Evolutionary conservation across 352 stramenopile genomes (phyloP).

Genomic region (Phytopythium cucurbitacearum): DNA sequence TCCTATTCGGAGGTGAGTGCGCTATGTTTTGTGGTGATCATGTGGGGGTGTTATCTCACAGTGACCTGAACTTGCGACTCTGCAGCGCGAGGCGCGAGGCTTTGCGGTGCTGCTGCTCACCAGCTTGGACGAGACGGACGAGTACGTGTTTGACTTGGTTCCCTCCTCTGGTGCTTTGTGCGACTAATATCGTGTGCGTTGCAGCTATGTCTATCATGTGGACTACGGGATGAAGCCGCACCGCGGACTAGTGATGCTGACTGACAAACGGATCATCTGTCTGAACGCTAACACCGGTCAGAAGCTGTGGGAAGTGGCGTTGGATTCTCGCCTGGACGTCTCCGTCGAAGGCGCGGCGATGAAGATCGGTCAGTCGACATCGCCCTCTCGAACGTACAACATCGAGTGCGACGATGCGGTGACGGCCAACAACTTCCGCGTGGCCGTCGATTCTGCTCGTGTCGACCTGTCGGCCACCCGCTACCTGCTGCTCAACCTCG

Average conservation of each 20-base stretch:
- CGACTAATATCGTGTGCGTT: neutral
- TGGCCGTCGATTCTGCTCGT: conserved; percentile 71
- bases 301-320: conserved; percentile 77
- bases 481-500: conserved; percentile 78
- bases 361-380: conserved; percentile 46
- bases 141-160: conserved; percentile 37
- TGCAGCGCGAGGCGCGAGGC: conserved; percentile 53
- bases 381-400: conserved; percentile 43
- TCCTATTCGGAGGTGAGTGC: conserved; percentile 60
- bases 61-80: neutral
- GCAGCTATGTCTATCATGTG: conserved; percentile 80
- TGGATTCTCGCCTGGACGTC: conserved; percentile 75
- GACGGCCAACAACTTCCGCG: conserved; percentile 61
- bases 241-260: conserved; percentile 70
- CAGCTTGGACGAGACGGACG: conserved; percentile 67
- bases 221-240: conserved; percentile 68
- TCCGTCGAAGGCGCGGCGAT: conserved; percentile 30
- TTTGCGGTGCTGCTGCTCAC: conserved; percentile 77
- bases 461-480: conserved; percentile 73
- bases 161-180: neutral
- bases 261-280: conserved; percentile 79
- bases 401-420: conserved; percentile 69
- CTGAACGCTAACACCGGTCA: conserved; percentile 69
- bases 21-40: neutral
- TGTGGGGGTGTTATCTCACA: neutral